Percentiles rank a stretch among this genome's conserved stretches.
phyloP scores from a whole-genome alignment of 2,329 filamentous ascomycete species.

The Botrytis hyacinthi region DNA sequence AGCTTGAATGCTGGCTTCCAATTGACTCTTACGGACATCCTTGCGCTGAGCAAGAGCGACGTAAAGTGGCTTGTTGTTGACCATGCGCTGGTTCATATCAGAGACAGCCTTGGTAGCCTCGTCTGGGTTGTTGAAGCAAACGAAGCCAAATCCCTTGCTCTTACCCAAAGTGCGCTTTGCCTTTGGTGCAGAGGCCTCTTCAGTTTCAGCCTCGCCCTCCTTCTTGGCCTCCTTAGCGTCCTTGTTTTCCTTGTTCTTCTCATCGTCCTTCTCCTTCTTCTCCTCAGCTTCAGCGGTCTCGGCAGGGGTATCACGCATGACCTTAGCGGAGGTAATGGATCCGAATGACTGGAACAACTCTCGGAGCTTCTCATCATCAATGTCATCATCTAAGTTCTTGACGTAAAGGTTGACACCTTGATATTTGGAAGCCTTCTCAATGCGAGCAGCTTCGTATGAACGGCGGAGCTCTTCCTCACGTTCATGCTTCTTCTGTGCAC shows the following conservation, averaged over 20 bases:
- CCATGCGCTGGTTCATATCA: conserved; percentile 99
- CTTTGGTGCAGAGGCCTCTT: conserved; percentile 50
- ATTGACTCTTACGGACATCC: conserved; percentile 98
- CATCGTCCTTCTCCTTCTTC: conserved; percentile 50
- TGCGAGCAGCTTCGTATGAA: conserved; percentile 95
- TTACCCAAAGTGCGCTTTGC: conserved; percentile 72
- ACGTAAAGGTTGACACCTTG: conserved; percentile 99
- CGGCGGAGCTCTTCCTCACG: conserved; percentile 98
- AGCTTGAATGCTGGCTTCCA: conserved; percentile 98
- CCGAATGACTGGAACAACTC: conserved; percentile 89
- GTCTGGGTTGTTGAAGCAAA: conserved; percentile 99
- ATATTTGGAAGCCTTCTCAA: conserved; percentile 99
- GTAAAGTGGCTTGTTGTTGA: conserved; percentile 94
- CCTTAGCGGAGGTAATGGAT: conserved; percentile 96
- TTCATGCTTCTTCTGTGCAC: conserved; percentile 99
- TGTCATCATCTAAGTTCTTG: conserved; percentile 96
- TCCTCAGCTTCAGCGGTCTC: conserved; percentile 47
- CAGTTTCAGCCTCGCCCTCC: conserved; percentile 47
- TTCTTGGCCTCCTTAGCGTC: conserved; percentile 43
- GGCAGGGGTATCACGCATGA: conserved; percentile 84
- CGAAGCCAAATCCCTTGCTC: conserved; percentile 99
- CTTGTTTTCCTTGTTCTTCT: conserved; percentile 52
- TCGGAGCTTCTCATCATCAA: conserved; percentile 97
- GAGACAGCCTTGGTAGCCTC: conserved; percentile 98
- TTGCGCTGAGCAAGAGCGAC: conserved; percentile 98